These are phyloP conservation scores for Claviceps arundinis DNA, from an alignment of 2,329 filamentous ascomycete species.

Conservation along the genomic window DNA sequence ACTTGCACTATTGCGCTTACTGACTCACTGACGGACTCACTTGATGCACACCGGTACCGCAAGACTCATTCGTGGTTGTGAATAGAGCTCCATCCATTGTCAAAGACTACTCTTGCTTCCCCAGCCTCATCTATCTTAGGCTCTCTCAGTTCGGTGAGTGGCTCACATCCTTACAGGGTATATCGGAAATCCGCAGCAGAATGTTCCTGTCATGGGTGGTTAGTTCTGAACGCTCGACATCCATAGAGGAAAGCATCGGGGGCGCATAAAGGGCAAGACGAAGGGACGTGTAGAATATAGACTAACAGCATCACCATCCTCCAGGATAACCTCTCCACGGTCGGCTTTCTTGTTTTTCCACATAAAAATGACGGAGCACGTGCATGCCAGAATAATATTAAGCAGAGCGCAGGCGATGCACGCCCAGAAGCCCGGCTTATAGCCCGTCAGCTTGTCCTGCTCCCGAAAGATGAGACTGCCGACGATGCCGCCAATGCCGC, in stretches of 20 bases:
- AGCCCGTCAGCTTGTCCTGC: slow-evolving; percentile 36
- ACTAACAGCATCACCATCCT: slow-evolving; percentile 31
- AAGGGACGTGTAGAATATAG: too few relatives aligned
- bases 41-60: too few relatives aligned
- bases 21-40: too few relatives aligned
- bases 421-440: slow-evolving; percentile 41
- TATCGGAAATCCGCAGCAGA: slow-evolving; percentile 5
- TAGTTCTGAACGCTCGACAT: neutral
- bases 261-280: neutral
- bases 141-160: neutral
- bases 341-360: slow-evolving; percentile 36
- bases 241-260: neutral
- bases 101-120: too few relatives aligned
- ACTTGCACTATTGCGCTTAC: too few relatives aligned
- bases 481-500: slow-evolving; percentile 66
- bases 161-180: neutral
- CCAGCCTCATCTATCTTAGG: neutral
- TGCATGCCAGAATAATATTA: slow-evolving; percentile 30
- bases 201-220: neutral
- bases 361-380: slow-evolving; percentile 28
- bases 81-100: neutral
- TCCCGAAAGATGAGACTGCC: slow-evolving; percentile 59
- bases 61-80: too few relatives aligned
- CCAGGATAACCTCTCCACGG: slow-evolving; percentile 37
- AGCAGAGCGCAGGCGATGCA: slow-evolving; percentile 38